These are phyloP conservation scores for Lophium mytilinum DNA, from an alignment of 495 filamentous ascomycete species.

Conservation along the genomic window DNA sequence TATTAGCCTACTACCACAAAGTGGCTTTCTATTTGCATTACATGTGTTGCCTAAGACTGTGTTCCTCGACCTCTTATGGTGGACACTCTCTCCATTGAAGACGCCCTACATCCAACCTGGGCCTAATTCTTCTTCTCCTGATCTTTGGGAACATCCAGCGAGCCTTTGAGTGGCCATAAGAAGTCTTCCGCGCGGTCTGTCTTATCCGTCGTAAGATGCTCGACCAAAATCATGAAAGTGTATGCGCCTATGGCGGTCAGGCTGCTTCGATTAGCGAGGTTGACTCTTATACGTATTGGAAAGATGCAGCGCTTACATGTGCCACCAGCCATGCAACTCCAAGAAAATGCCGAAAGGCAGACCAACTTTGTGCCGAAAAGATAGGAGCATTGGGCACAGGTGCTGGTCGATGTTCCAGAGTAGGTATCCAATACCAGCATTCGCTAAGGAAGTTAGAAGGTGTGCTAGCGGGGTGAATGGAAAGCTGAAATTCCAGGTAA, in stretches of 20 bases:
- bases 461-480: neutral
- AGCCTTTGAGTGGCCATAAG: slow-evolving; percentile 16
- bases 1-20: no score
- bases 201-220: slow-evolving; percentile 25
- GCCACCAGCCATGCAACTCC: slow-evolving; percentile 51
- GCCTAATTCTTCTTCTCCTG: neutral
- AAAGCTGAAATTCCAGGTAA: neutral
- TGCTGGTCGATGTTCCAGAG: slow-evolving; percentile 45
- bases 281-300: no score
- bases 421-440: slow-evolving; percentile 31
- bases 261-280: slow-evolving; percentile 30
- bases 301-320: slow-evolving; percentile 2
- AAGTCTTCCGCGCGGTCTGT: slow-evolving; percentile 17
- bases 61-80: no score
- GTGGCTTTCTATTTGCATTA: no score
- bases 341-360: slow-evolving; percentile 47
- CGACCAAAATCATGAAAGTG: slow-evolving; percentile 27
- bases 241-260: slow-evolving; percentile 44
- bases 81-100: no score
- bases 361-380: slow-evolving; percentile 33
- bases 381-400: slow-evolving; percentile 36
- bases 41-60: no score
- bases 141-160: slow-evolving; percentile 14
- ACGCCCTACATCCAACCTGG: no score
- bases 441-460: neutral